Base-by-base conservation (phyloP, 371 early-diverging fungal genomes). In the Sporodiniella umbellata region DNA sequence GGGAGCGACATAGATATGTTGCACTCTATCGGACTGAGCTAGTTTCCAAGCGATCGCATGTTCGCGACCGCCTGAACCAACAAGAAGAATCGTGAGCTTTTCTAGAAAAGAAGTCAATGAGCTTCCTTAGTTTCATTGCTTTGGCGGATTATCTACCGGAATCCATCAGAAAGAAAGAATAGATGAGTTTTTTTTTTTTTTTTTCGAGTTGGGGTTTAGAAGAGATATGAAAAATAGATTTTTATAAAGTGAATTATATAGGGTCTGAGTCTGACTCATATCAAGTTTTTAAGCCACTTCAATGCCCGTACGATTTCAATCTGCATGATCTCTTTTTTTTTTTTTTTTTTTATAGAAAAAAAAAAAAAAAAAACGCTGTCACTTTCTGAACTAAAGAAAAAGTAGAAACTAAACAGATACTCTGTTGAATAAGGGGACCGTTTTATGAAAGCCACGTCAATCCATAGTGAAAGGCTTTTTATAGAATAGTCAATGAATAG, bases 11-110 rank as follows among this genome's bases (percentile, higher is more conserved):
- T 75, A 96, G 60, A 98, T 83, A 60, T 81, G 83, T 49, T 73
- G 68, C 33, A 96, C 93, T 52, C 54, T 68, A 18, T 78, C 59
- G 24, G 90, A 89, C 70, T 92, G 86, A 30, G 91, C 81, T 12
- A 98, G 79, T 40, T 85, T 86, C 93, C 94, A 92, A 28, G 93
- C 94, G 51, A 98, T 83, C 54, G 98, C 95, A 64, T 98, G 95
- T 67, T 98, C 98, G 46, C 98, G 92, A 42, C 97, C 98, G 49
- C 98, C 98, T 54, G 87, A 73, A 52, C 98, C 98, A 54, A 98
- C 79, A 37, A 98, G 70, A 55, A 98, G 81, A 42, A 98, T 82
- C 48, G 77, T 83, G 45, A 88, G 74, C 52, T 72, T 77, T 45
- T 81, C 83, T 80, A n/a, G 33, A 15, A 15, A 14, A n/a, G 24